These are phyloP conservation scores for Aspergillus asperescens DNA, from an alignment of 495 filamentous ascomycete species.

Conservation along the genomic window DNA sequence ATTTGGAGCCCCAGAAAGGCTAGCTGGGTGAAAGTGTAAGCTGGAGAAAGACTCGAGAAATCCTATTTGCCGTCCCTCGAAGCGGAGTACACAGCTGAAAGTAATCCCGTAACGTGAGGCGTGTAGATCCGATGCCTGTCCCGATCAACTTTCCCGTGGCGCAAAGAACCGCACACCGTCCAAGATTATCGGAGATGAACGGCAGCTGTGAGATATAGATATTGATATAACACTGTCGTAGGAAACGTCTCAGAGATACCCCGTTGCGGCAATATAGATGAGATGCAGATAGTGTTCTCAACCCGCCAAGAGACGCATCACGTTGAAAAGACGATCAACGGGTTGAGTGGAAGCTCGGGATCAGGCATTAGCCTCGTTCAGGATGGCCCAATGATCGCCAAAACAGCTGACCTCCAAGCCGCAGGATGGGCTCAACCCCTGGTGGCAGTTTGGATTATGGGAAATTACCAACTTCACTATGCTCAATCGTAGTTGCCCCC, in stretches of 20 bases:
- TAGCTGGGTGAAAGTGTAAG: conserved; percentile 11
- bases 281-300: conserved; percentile 16
- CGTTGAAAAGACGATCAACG: conserved; percentile 11
- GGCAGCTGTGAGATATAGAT: conserved; percentile 12
- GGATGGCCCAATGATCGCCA: conserved; percentile 12
- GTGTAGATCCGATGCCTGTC: conserved; percentile 1
- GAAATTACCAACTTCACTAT: conserved; percentile 1
- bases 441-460: conserved; percentile 15
- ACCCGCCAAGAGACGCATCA: conserved; percentile 11
- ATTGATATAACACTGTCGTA: conserved; percentile 13
- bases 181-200: conserved; percentile 5
- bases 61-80: conserved; percentile 7
- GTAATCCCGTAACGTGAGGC: conserved; percentile 3
- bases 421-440: conserved; percentile 11
- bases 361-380: conserved; percentile 12
- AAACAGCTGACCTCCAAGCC: conserved; percentile 14
- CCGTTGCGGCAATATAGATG: conserved; percentile 14
- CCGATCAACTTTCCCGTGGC: conserved; percentile 1
- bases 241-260: conserved; percentile 8
- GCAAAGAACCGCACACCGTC: neutral
- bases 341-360: conserved; percentile 9
- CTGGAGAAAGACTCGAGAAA: conserved; percentile 13
- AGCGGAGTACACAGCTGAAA: conserved; percentile 9
- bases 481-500: conserved; percentile 87
- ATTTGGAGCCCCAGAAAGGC: conserved; percentile 10